Evolutionary conservation across 2,329 filamentous ascomycete species (phyloP).

Genomic region (Fusarium citri): DNA sequence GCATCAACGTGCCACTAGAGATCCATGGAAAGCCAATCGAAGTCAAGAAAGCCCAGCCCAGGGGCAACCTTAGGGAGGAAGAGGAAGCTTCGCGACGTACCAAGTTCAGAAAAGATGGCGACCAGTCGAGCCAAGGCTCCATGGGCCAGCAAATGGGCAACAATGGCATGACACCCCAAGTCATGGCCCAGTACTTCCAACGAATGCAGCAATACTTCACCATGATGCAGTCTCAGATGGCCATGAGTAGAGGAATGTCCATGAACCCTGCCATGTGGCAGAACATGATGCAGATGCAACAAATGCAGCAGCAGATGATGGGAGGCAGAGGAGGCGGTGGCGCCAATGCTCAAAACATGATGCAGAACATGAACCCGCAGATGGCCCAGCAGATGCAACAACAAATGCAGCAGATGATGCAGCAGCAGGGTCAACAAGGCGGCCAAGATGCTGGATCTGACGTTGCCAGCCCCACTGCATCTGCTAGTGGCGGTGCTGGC

Average conservation of each 20-base stretch:
- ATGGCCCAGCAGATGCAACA: conserved; percentile 72
- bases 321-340: conserved; percentile 54
- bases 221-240: conserved; percentile 94
- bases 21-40: conserved; percentile 97
- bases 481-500: conserved; percentile 43
- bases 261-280: conserved; percentile 83
- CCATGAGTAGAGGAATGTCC: conserved; percentile 79
- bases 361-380: conserved; percentile 59
- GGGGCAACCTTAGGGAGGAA: conserved; percentile 93
- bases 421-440: conserved; percentile 52
- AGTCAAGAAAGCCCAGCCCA: conserved; percentile 96
- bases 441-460: conserved; percentile 47
- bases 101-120: conserved; percentile 68
- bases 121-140: conserved; percentile 55
- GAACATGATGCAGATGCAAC: conserved; percentile 81
- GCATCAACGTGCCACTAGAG: conserved; percentile 84
- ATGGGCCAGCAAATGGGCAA: conserved; percentile 59
- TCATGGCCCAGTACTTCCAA: conserved; percentile 99
- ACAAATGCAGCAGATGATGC: conserved; percentile 58
- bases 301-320: conserved; percentile 69
- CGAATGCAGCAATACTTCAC: conserved; percentile 98
- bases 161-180: conserved; percentile 87
- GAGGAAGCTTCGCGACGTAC: conserved; percentile 76
- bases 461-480: conserved; percentile 33
- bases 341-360: conserved; percentile 54